Evolutionary conservation across 768 basidiomycete species (phyloP).

Genomic region (Suillus spraguei): DNA sequence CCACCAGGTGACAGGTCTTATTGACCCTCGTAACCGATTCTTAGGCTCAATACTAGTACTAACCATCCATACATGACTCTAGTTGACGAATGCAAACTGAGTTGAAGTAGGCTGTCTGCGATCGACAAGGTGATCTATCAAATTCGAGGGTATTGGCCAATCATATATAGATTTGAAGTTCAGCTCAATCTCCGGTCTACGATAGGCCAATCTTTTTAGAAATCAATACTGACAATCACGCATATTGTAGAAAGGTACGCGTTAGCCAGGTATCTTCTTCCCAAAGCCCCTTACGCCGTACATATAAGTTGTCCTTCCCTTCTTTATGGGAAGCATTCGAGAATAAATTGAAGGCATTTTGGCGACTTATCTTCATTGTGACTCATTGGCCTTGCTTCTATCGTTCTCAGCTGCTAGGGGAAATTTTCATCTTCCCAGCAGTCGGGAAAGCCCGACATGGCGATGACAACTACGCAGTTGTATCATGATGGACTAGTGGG

Average conservation of each 20-base stretch:
- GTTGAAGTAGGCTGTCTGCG: not conserved
- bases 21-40: not conserved
- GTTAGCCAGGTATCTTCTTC: not conserved
- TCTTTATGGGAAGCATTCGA: not conserved
- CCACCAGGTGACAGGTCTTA: not conserved
- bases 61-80: not conserved
- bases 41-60: not conserved
- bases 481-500: not conserved
- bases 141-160: not conserved
- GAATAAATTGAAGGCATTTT: not conserved
- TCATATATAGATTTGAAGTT: not conserved
- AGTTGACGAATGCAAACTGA: not conserved
- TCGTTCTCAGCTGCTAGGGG: not conserved
- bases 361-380: constrained; percentile 1
- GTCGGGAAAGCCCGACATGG: not conserved
- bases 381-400: not conserved
- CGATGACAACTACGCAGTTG: not conserved
- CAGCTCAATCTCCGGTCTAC: not conserved
- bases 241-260: not conserved
- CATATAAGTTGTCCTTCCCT: not conserved
- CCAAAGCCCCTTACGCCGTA: not conserved
- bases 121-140: not conserved
- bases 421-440: not conserved
- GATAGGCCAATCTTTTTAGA: not conserved
- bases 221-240: not conserved